phyloP scores from a whole-genome alignment of 257 asterid genomes.

The Ocimum tenuiflorum region DNA sequence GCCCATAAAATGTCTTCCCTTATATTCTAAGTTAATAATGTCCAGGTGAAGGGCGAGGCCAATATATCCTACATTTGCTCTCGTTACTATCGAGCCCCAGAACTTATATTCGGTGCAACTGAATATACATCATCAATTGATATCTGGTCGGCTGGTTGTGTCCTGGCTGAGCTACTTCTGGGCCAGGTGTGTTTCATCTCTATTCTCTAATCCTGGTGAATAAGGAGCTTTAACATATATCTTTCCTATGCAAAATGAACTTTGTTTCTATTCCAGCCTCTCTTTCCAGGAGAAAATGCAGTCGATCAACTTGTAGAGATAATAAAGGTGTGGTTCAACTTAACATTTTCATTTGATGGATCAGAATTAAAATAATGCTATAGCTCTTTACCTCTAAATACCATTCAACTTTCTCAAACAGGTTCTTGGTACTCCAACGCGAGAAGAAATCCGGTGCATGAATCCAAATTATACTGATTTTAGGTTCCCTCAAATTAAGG shows the following conservation, averaged over 20 bases:
- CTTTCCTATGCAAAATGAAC: too few species aligned
- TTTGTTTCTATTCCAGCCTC: conserved; percentile 73
- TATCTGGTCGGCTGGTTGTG: conserved; percentile 97
- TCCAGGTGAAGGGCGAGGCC: conserved; percentile 98
- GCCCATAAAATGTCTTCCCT: too few species aligned
- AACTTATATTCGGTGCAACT: conserved; percentile 97
- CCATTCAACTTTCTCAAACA: conserved; percentile 30
- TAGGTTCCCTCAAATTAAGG: conserved; percentile 93
- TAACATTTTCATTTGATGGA: background rate
- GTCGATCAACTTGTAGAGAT: conserved; percentile 96
- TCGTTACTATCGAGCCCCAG: conserved; percentile 98
- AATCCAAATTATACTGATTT: conserved; percentile 88
- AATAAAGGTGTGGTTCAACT: conserved; percentile 55
- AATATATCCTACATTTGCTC: conserved; percentile 94
- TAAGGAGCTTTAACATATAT: too few species aligned
- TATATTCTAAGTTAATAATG: too few species aligned
- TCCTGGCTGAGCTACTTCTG: conserved; percentile 94
- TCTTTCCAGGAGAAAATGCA: conserved; percentile 99
- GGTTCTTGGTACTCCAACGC: conserved; percentile 98
- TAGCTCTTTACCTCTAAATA: too few species aligned
- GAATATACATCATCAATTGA: conserved; percentile 95
- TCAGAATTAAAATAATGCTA: too few species aligned
- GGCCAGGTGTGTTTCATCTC: too few species aligned
- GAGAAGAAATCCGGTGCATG: conserved; percentile 98
- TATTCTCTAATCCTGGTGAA: too few species aligned